Conservation (phyloP, 2,329 filamentous ascomycete species). For the Fusarium continuum region DNA sequence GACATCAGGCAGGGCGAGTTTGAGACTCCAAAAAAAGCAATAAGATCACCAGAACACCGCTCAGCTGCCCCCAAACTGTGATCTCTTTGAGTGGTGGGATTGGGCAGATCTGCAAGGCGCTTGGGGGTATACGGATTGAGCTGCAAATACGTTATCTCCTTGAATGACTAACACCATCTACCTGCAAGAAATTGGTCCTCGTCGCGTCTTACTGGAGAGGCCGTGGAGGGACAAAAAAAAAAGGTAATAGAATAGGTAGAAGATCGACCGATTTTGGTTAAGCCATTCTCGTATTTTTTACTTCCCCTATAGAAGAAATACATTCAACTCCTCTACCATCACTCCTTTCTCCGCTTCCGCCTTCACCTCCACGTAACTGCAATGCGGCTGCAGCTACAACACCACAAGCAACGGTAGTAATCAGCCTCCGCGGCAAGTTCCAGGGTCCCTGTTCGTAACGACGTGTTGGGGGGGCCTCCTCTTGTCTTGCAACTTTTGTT, state of each 20-base stretch:
- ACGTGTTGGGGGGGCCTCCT: conserved; percentile 29
- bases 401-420: conserved; percentile 26
- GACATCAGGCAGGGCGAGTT: not conserved
- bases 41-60: not conserved
- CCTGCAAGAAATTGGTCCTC: not conserved
- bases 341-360: not conserved
- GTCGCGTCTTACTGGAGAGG: conserved; percentile 1
- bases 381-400: conserved; percentile 19
- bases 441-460: conserved; percentile 27
- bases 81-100: not conserved
- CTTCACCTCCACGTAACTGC: conserved; percentile 15
- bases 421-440: conserved; percentile 37
- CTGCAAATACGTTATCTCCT: not conserved
- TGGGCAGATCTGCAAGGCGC: conserved; percentile 1
- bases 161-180: conserved; percentile 2
- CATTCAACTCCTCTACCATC: not conserved
- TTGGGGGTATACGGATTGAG: conserved; percentile 3
- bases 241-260: too few relatives aligned
- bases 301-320: too few relatives aligned
- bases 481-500: conserved; percentile 20
- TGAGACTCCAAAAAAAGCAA: conserved; percentile 8
- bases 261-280: too few relatives aligned
- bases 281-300: too few relatives aligned
- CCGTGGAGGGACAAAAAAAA: too few relatives aligned
- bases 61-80: conserved; percentile 8